Conservation (phyloP, 2,329 filamentous ascomycete species). For the Verticillium albo-atrum region DNA sequence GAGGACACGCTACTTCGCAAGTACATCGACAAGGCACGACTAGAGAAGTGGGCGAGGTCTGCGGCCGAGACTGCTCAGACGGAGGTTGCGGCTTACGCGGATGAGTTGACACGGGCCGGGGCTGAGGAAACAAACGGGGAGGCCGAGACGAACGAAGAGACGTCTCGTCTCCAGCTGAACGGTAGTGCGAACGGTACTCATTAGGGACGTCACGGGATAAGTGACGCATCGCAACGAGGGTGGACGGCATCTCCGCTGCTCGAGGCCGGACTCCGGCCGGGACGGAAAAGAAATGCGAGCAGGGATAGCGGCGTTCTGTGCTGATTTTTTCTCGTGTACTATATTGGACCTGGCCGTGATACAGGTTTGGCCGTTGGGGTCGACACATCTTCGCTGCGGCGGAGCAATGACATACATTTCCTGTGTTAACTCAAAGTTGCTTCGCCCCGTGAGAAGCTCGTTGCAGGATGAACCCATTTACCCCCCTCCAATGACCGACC, state of each 20-base stretch:
- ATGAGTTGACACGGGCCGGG: conserved; percentile 16
- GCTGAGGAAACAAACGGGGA: conserved; percentile 2
- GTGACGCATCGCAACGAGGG: not conserved
- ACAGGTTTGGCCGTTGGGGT: not conserved
- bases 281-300: not conserved
- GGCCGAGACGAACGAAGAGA: not conserved
- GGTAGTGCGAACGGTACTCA: conserved; percentile 9
- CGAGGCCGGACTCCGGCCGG: not conserved
- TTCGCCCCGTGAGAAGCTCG: too few species aligned
- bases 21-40: conserved; percentile 61
- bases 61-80: conserved; percentile 31
- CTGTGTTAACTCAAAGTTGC: not conserved
- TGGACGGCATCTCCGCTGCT: not conserved
- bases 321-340: not conserved
- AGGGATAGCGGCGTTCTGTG: not conserved
- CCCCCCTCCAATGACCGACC: too few species aligned
- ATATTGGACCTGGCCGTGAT: not conserved
- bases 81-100: conserved; percentile 25
- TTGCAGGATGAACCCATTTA: too few species aligned
- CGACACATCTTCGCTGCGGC: not conserved
- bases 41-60: conserved; percentile 61
- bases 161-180: conserved; percentile 6
- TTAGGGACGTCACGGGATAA: not conserved
- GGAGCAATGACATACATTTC: not conserved
- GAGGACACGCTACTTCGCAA: conserved; percentile 65